A percentile compares a stretch with the other conserved stretches of the same genome.
These are phyloP conservation scores for Tephrocybe rancida DNA, from an alignment of 768 basidiomycete genomes.

Conservation along the genomic window DNA sequence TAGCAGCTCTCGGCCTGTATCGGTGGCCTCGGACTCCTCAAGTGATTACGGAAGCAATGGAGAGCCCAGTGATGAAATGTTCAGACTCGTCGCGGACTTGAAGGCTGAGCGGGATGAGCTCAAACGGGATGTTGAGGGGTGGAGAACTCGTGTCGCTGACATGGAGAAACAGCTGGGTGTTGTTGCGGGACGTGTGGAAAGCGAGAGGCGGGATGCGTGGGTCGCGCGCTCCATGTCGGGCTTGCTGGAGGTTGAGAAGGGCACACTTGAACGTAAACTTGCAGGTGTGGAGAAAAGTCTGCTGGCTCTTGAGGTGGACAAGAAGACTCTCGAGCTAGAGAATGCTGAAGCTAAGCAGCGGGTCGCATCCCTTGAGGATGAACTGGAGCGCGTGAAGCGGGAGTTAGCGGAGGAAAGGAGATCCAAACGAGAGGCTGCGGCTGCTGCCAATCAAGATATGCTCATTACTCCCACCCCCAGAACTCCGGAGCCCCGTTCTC, in stretches of 20 bases:
- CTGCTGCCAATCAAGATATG: constrained; percentile 26
- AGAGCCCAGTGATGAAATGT: constrained; percentile 78
- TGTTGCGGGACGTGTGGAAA: constrained; percentile 70
- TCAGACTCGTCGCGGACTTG: constrained; percentile 72
- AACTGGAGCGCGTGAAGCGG: constrained; percentile 41
- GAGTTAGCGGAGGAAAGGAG: constrained; percentile 31
- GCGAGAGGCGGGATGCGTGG: constrained; percentile 83
- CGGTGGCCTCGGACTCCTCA: constrained; percentile 48
- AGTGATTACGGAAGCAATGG: constrained; percentile 31
- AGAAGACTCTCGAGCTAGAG: constrained; percentile 33
- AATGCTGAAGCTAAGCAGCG: constrained; percentile 37
- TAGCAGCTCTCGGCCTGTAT: constrained; percentile 51
- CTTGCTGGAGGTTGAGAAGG: constrained; percentile 68
- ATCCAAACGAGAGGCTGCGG: constrained; percentile 16
- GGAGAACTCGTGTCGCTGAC: constrained; percentile 76
- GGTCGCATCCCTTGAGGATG: constrained; percentile 46
- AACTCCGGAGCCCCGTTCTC: constrained; percentile 29
- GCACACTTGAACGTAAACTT: constrained; percentile 51
- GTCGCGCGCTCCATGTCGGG: constrained; percentile 75
- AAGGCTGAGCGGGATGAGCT: constrained; percentile 90
- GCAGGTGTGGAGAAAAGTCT: constrained; percentile 36
- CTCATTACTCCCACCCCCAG: constrained; percentile 50
- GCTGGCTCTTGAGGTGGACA: constrained; percentile 29
- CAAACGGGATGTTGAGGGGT: constrained; percentile 85
- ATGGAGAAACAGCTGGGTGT: constrained; percentile 70